Percentiles rank a stretch among this genome's conserved stretches.
Conservation (phyloP, 495 filamentous ascomycete species). For the Penicillium chermesinum region DNA sequence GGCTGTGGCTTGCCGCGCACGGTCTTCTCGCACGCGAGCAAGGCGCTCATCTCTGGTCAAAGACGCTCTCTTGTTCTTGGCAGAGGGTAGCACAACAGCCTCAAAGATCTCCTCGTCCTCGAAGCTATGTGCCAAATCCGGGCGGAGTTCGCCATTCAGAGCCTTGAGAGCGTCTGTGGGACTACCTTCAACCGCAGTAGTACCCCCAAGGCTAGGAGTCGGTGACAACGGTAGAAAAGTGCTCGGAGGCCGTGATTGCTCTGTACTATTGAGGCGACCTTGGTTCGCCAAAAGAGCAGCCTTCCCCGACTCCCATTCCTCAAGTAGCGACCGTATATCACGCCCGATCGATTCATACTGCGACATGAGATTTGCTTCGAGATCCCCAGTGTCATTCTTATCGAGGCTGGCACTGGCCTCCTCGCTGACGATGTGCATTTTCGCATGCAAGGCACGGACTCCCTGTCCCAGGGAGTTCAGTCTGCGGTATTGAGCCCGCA, state of each 20-base stretch:
- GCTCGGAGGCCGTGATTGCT: slow-evolving; percentile 64
- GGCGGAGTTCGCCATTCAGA: slow-evolving; percentile 57
- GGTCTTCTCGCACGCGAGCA: slow-evolving; percentile 81
- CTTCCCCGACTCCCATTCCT: slow-evolving; percentile 89
- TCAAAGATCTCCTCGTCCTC: slow-evolving; percentile 80
- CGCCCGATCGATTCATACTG: slow-evolving; percentile 94
- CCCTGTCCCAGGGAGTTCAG: slow-evolving; percentile 83
- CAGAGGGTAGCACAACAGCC: slow-evolving; percentile 67
- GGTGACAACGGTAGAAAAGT: slow-evolving; percentile 72
- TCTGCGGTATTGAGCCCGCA: slow-evolving; percentile 79
- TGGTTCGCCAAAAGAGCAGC: slow-evolving; percentile 67
- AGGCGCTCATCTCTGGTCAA: slow-evolving; percentile 86
- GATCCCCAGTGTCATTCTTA: slow-evolving; percentile 59
- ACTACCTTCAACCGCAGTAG: slow-evolving; percentile 79
- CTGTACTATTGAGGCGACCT: slow-evolving; percentile 46
- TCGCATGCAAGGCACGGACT: slow-evolving; percentile 87
- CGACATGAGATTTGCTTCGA: slow-evolving; percentile 68
- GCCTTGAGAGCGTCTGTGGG: slow-evolving; percentile 70
- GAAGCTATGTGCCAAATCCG: slow-evolving; percentile 29
- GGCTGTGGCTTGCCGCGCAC: slow-evolving; percentile 59
- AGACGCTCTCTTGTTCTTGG: slow-evolving; percentile 56
- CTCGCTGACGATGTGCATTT: slow-evolving; percentile 87
- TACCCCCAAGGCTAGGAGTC: slow-evolving; percentile 71
- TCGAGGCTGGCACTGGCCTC: slow-evolving; percentile 76
- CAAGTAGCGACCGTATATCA: slow-evolving; percentile 75